Conservation (phyloP, 2,329 filamentous ascomycete genomes). For the Cyphellophora europaea region DNA sequence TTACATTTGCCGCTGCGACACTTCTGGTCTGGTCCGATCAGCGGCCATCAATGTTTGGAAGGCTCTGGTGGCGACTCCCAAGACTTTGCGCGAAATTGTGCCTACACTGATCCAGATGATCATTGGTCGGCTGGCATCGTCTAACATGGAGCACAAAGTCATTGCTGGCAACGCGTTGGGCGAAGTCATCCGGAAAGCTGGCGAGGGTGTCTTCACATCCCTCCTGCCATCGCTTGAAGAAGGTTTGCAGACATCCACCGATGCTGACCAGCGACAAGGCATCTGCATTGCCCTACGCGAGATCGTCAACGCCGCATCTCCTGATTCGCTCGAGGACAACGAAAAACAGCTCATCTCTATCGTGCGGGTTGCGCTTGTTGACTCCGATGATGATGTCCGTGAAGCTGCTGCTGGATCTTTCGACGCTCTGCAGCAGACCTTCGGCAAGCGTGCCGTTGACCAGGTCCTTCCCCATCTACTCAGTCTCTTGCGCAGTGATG, state of each 20-base stretch:
- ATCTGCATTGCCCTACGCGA: conserved; percentile 95
- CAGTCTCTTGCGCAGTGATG: conserved; percentile 75
- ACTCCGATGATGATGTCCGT: conserved; percentile 79
- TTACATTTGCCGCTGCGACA: conserved; percentile 97
- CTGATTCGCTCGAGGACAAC: conserved; percentile 84
- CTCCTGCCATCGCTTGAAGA: conserved; percentile 87
- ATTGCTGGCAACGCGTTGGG: conserved; percentile 96
- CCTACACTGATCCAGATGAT: conserved; percentile 91
- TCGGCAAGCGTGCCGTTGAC: conserved; percentile 90
- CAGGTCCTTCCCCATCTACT: conserved; percentile 90
- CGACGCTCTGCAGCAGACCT: conserved; percentile 82
- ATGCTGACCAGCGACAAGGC: conserved; percentile 89
- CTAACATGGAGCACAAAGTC: conserved; percentile 97
- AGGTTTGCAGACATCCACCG: conserved; percentile 76
- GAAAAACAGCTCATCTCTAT: conserved; percentile 93
- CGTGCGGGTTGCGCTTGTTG: conserved; percentile 83
- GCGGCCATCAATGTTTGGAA: conserved; percentile 95
- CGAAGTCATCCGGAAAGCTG: conserved; percentile 93
- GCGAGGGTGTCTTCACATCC: conserved; percentile 81
- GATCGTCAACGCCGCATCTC: conserved; percentile 78
- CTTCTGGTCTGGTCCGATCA: conserved; percentile 77
- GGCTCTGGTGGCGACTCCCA: conserved; percentile 82
- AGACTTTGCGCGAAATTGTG: conserved; percentile 87
- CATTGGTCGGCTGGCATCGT: conserved; percentile 84
- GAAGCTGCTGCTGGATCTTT: conserved; percentile 97